Evolutionary conservation across 139 green algal genomes (phyloP), one percentile per base, ranked within the genome.

Genomic region (Edaphochlamys debaryana): DNA sequence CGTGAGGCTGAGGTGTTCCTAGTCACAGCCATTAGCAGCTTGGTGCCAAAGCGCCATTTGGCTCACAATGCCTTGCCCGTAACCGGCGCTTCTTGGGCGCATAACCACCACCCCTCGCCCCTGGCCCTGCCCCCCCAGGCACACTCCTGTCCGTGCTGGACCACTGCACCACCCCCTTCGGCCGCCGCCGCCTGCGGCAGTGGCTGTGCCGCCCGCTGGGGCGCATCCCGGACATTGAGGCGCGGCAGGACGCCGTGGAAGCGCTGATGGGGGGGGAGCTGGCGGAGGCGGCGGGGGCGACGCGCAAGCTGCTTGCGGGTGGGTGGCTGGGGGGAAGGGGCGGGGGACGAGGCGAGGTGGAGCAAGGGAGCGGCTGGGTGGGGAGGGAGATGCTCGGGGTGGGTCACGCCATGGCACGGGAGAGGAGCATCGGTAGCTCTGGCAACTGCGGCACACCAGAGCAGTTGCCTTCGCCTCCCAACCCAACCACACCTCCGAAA

Each of bases 141-240:
- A 97, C 92, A 19, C 88, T 99, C 64, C 87, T 99, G 41, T 90
- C 87, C 0, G 84, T 93, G n/a, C 72, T 99, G 62, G 95, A 99
- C 90, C 91, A 96, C 84, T 98, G 94, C 86, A 88, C 85, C 15
- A 98, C 95, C 9, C 92, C 93, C 56, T 94, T 94, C 45, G 97
- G 97, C n/a, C 87, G 93, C 22, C 92, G 96, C 32, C 87, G 94
- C 67, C 93, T 99, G 70, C 91, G 95, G 36, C 66, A 88, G 45
- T 99, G 97, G 97, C 91, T 99, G 25, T 93, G 89, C 72, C 92
- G 95, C 15, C 97, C 97, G 41, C 92, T 99, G 67, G 85, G 71
- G 40, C 69, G 85, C 22, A 69, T 90, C 0, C 41, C 38, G 1
- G 93, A 95, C 82, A 99, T 99, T 72, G 41, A 17, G 6, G 85